These are phyloP conservation scores for Fusarium sp. DNA, from an alignment of 2,329 filamentous ascomycete species.

Conservation along the genomic window DNA sequence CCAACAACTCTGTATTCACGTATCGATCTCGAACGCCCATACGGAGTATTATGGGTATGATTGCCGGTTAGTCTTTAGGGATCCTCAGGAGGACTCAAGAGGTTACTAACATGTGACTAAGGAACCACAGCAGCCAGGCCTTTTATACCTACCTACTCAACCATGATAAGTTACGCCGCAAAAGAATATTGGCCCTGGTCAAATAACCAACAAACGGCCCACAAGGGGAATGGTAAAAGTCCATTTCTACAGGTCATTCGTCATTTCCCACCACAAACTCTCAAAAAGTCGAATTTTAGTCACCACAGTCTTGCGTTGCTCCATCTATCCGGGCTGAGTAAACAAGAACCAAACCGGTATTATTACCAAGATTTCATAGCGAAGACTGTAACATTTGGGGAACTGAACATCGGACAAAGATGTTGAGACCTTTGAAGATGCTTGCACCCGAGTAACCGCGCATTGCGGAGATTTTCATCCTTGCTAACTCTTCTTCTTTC, in stretches of 20 bases:
- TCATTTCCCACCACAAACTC: constrained; percentile 3
- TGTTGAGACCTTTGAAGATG: not conserved
- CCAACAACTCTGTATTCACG: not conserved
- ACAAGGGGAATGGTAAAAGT: constrained; percentile 17
- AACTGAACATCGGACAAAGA: not conserved
- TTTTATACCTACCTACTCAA: not conserved
- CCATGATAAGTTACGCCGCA: constrained; percentile 40
- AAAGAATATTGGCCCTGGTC: constrained; percentile 31
- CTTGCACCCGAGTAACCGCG: constrained; percentile 4
- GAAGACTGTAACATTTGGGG: not conserved
- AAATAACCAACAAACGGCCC: constrained; percentile 38
- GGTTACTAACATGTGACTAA: not conserved
- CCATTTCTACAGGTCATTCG: constrained; percentile 4
- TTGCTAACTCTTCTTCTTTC: constrained; percentile 12
- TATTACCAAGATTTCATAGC: not conserved
- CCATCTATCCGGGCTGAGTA: not conserved
- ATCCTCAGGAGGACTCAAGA: not conserved
- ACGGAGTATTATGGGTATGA: not conserved
- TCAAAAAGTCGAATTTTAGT: too few relatives aligned
- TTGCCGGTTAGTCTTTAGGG: not conserved
- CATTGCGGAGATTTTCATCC: constrained; percentile 25
- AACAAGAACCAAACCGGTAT: not conserved
- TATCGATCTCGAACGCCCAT: not conserved
- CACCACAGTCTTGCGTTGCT: constrained; percentile 1
- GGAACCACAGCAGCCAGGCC: not conserved